Conservation (phyloP, 768 basidiomycete genomes). For the Suillus fuscotomentosus region DNA sequence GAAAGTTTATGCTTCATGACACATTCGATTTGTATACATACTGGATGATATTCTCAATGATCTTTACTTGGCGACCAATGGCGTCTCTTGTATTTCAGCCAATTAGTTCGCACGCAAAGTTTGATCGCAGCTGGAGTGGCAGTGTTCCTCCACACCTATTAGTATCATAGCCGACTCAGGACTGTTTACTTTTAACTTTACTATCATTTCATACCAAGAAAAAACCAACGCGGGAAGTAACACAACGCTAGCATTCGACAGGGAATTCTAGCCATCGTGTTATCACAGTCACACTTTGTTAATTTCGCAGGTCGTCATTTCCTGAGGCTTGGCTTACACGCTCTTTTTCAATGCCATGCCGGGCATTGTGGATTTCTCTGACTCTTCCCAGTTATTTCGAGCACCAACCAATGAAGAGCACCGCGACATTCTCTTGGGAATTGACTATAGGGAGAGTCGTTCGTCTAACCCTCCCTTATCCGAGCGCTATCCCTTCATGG, state of each 20-base stretch:
- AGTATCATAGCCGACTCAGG: background rate
- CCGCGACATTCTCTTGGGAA: slow-evolving; percentile 45
- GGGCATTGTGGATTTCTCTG: slow-evolving; percentile 11
- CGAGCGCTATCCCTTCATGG: slow-evolving; percentile 8
- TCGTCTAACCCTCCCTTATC: slow-evolving; percentile 8
- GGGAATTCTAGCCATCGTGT: background rate
- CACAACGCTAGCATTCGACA: background rate
- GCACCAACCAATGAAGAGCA: slow-evolving; percentile 31
- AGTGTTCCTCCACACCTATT: background rate
- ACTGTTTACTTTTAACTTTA: background rate
- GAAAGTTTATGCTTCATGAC: slow-evolving; percentile 44
- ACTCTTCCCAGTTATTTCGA: slow-evolving; percentile 15
- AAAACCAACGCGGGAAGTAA: background rate
- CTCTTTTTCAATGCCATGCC: slow-evolving; percentile 18
- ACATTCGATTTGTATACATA: background rate
- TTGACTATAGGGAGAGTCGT: slow-evolving; percentile 40
- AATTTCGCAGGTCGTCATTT: background rate
- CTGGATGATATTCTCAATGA: background rate
- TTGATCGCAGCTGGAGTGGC: slow-evolving; percentile 1
- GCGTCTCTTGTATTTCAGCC: background rate
- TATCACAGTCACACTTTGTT: too few species aligned
- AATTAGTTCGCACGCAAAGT: background rate
- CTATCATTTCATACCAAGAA: slow-evolving; percentile 1
- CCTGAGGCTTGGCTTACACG: slow-evolving; percentile 8
- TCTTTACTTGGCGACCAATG: background rate